A percentile compares a stretch with the other conserved stretches of the same genome.
These are phyloP conservation scores for Candida sanyaensis DNA, from an alignment of 1,139 yeast genomes.

Conservation along the genomic window DNA sequence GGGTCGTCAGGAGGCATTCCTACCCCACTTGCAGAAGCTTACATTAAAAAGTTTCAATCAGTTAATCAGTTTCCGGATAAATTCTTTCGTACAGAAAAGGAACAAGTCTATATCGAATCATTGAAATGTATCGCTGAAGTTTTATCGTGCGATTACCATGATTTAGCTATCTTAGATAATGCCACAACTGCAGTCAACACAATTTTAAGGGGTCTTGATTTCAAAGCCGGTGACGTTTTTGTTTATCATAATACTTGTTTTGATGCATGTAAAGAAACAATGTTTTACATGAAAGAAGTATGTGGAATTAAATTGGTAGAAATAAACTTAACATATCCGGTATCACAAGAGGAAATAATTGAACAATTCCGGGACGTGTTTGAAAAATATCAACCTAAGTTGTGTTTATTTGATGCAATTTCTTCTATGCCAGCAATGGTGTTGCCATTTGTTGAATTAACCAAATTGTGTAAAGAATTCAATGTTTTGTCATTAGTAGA, in stretches of 20 bases:
- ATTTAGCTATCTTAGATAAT: constrained; percentile 55
- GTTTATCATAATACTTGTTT: constrained; percentile 55
- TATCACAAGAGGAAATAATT: constrained; percentile 50
- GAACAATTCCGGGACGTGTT: constrained; percentile 36
- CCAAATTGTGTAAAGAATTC: constrained; percentile 47
- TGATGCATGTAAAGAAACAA: constrained; percentile 57
- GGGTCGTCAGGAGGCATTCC: not conserved
- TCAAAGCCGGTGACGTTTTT: constrained; percentile 54
- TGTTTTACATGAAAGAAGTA: constrained; percentile 44
- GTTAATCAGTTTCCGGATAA: constrained; percentile 31
- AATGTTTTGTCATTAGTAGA: constrained; percentile 60
- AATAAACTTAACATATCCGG: constrained; percentile 50
- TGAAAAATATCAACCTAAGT: constrained; percentile 23
- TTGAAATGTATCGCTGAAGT: constrained; percentile 37
- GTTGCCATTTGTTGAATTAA: constrained; percentile 56
- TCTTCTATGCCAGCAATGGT: constrained; percentile 64
- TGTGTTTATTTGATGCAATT: constrained; percentile 62
- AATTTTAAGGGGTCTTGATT: constrained; percentile 55
- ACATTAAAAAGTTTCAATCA: not conserved
- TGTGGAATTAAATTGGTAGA: constrained; percentile 44
- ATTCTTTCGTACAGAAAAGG: constrained; percentile 26
- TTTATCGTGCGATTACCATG: constrained; percentile 43
- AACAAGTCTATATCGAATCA: constrained; percentile 25
- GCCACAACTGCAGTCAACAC: constrained; percentile 66
- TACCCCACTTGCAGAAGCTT: not conserved